phyloP scores from a whole-genome alignment of 768 basidiomycete genomes.

The Leccinum uliginosum region DNA sequence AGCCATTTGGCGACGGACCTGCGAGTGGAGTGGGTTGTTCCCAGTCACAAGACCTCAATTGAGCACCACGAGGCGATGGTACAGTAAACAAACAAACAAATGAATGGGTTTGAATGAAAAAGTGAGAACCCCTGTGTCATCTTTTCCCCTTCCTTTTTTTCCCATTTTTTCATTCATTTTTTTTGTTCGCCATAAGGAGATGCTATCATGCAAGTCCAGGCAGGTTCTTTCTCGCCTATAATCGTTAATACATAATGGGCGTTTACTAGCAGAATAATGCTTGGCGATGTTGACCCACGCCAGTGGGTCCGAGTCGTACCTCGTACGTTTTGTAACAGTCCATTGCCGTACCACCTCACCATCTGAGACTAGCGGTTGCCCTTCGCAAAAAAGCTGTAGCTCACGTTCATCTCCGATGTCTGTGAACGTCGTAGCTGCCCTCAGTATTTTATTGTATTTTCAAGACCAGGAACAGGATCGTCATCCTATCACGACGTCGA shows the following conservation, averaged over 20 bases:
- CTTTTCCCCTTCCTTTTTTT: neutral
- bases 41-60: neutral
- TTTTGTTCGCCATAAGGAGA: neutral
- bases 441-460: neutral
- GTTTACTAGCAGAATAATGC: neutral
- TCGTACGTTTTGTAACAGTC: neutral
- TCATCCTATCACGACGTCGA: neutral
- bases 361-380: neutral
- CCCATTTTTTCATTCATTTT: neutral
- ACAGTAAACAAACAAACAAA: neutral
- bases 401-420: constrained; percentile 18
- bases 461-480: neutral
- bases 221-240: neutral
- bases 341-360: neutral
- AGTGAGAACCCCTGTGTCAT: neutral
- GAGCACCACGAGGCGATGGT: neutral
- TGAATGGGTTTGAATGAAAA: neutral
- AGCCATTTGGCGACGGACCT: neutral
- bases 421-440: neutral
- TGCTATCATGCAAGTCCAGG: neutral
- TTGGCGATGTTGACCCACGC: neutral
- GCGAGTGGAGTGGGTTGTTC: neutral
- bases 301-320: neutral
- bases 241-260: neutral
- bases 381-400: neutral